Evolutionary conservation across 2,329 filamentous ascomycete species (phyloP), one percentile per base, ranked within the genome.

Genomic region (Colletotrichum cordylinicola): DNA sequence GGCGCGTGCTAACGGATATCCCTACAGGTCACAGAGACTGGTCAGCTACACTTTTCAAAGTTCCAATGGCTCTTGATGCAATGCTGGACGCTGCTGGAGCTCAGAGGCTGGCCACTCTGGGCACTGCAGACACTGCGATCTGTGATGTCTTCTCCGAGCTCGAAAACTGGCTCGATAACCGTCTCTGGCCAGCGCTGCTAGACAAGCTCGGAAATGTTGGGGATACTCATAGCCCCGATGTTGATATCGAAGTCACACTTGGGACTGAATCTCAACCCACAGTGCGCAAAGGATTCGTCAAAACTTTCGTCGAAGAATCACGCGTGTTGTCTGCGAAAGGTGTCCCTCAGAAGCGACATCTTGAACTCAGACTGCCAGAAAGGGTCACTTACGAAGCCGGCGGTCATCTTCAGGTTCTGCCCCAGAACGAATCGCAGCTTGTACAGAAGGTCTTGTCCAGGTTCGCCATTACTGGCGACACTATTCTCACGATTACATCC

Each of bases 121-220:
- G 91, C 10, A 61, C 56, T 18, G 8, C 91, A 0, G 91, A 95
- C 79, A 92, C 89, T n/a, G 90, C 91, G 1, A 85, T 87, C 16
- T 89, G 91, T n/a, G 91, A 94, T 79, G 92, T 94, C 85, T 93
- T 94, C 78, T 89, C 89, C 69, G 90, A 92, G 71, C 87, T 94
- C 78, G 93, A 94, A 78, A 84, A 84, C 4, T 95, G 93, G 93
- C 88, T 92, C 75, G 92, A 94, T 74, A 86, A 88, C 1, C 81
- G 84, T 2, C 81, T 89, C 7, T 90, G 87, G 86, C 87, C 87
- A 0, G 85, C 84, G 71, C 86, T 94, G 15, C 29, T 61, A 21
- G 56, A 61, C 9, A 24, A 10, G 13, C 55, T 7, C 8, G 24
- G 13, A 31, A 10, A 31, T 15, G 13, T 58, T 18, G 24, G 27